phyloP scores from a whole-genome alignment of 2,329 filamentous ascomycete species.

The Monosporascus cannonballus region DNA sequence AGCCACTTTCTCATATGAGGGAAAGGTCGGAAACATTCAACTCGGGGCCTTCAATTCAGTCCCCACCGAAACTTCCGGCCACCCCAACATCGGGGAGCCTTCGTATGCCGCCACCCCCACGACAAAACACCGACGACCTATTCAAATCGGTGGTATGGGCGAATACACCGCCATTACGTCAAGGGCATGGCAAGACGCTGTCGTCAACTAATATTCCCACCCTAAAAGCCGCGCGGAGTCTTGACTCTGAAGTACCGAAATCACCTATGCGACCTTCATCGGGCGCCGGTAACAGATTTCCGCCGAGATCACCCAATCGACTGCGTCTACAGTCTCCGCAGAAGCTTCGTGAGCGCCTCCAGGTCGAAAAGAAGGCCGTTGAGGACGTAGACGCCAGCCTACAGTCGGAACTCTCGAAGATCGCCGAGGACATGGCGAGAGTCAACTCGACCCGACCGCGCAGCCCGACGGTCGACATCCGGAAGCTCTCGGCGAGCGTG shows the following conservation, averaged over 20 bases:
- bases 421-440: constrained; percentile 71
- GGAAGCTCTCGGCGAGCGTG: constrained; percentile 51
- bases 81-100: constrained; percentile 35
- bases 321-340: constrained; percentile 65
- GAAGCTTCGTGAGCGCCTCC: constrained; percentile 77
- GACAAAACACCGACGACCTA: constrained; percentile 33
- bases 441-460: constrained; percentile 37
- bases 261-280: constrained; percentile 24
- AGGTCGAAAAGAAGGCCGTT: constrained; percentile 71
- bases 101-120: constrained; percentile 23
- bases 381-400: constrained; percentile 64
- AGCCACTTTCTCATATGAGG: constrained; percentile 47
- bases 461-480: constrained; percentile 35
- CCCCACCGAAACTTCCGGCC: constrained; percentile 46
- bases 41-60: constrained; percentile 39
- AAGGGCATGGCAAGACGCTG: constrained; percentile 41
- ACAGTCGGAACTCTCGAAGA: constrained; percentile 70
- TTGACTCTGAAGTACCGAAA: constrained; percentile 19
- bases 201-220: constrained; percentile 51
- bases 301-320: constrained; percentile 37
- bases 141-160: constrained; percentile 14
- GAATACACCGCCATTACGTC: constrained; percentile 14
- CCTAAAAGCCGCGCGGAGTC: constrained; percentile 36
- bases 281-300: constrained; percentile 29
- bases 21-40: constrained; percentile 52